Base-by-base conservation (phyloP, 371 early-diverging fungal genomes). In the Smittium culicis region DNA sequence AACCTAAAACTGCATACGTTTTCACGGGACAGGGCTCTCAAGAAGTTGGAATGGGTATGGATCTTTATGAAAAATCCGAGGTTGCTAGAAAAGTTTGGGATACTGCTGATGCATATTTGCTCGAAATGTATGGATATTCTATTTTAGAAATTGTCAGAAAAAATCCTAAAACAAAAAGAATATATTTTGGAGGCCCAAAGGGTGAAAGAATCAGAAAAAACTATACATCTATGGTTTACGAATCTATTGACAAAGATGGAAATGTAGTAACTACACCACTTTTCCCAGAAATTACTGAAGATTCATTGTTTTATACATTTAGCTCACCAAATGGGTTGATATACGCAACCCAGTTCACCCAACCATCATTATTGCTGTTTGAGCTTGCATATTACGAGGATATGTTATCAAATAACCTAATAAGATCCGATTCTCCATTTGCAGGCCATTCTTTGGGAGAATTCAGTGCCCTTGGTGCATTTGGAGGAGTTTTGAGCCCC, bases 11-110 rank as follows among this genome's bases (percentile, higher is more conserved):
- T 56, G 88, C 91, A 61, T 96, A 92, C 68, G 90, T 96, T 34
- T 96, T 96, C 75, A 96, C 96, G 62, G 96, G 96, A 64, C 96
- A 96, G 73, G 96, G 94, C 69, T 93, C 96, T 66, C 96, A 96
- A 77, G 90, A 91, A 75, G 82, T 81, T 57, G 92, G 92, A 69
- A 93, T 96, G 96, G 96, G 96, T 72, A 93, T 94, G 94, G 89
- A 87, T 35, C 81, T 96, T 35, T 96, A 96, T 73, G 83, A 82
- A 54, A 82, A 85, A 68, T 93, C 94, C 3, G 78, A 85, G 65
- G 83, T 91, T 57, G 94, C 94, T 45, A 84, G 83, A 72, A 86
- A 83, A 29, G 84, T 94, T 69, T 96, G 96, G 96, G 91, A 94
- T 71, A 83, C 85, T 64, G 96, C 94, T 64, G 94, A 94, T 70